Evolutionary conservation across 2,329 filamentous ascomycete genomes (phyloP), one percentile per base, ranked within the genome.

Genomic region (Aphanoascus verrucosus): DNA sequence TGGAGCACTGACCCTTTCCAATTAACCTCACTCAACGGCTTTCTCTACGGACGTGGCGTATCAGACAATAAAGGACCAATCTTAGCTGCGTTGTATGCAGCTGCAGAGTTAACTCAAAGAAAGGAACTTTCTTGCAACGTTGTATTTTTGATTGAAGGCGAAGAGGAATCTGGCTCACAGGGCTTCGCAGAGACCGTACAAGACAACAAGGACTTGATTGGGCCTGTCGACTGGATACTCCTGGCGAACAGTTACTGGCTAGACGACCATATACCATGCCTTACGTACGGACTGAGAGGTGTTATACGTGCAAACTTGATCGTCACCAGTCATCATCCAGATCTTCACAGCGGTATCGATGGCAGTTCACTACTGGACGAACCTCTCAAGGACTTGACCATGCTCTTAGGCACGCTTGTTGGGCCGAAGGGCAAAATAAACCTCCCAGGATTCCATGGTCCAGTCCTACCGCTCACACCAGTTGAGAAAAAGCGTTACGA

Each of bases 221-320:
- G 93, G 1, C 77, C 87, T 8, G 83, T 98, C 1, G 91, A 98
- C 69, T 97, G 93, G 75, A 93, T 98, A 53, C 74, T 98, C 32
- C 75, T 98, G 37, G 91, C 93, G 19, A 98, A 98, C 74, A 96
- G 90, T 69, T 98, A 98, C 74, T 98, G 93, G 93, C 77, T 98
- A 1, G 89, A 97, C 64, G 91, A 98, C 64, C 85, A 94, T 60
- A 89, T 94, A 1, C 93, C 93, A 0, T 98, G 93, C 66, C 73
- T 98, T 54, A 98, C 93, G 0, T 98, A 98, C 58, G 93, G 93
- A 1, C 77, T 97, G 5, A 82, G 93, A 47, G 93, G 93, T 20
- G 91, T 98, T 23, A 84, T 98, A 19, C 91, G 97, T 66, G 91
- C 90, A 4, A 95, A 88, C 0, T 79, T 97, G 5, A 85, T 89